Evolutionary conservation across 164 flowering plant species (phyloP), one percentile per base, ranked within the genome.

Genomic region (Buxus sempervirens): DNA sequence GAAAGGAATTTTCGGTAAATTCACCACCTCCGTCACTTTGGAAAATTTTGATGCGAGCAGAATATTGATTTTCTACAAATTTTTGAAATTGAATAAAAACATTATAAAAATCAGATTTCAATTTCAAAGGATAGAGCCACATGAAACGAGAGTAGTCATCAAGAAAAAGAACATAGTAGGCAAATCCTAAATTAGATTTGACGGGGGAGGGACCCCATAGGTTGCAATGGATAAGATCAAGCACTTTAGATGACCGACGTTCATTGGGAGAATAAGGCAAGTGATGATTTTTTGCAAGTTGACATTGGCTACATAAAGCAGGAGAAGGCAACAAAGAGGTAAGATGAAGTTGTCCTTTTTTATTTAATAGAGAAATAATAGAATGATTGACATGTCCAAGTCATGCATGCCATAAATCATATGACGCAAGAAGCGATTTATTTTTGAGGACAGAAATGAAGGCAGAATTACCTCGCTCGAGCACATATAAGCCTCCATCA

Each of bases 351-450:
- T 58, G 62, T 9, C 62, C 20, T 58, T 26, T 58, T 58, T 58
- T 58, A 58, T 58, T 26, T 27, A 58, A 58, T 14, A 58, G 20
- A 58, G 62, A 58, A 23, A 58, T 24, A 25, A 58, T 18, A 58
- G 18, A 25, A 23, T 58, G 15, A 58, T 58, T 23, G 60, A 58
- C 27, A 23, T 58, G 28, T 19, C 58, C 51, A 45, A 45, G 51
- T 45, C 51, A 1, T 10, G 51, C 51, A 45, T 45, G 51, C 51
- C 51, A 45, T 56, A 22, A 56, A 22, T 56, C 26, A 56, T 22
- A 56, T 22, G 59, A 56, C 15, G 59, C 59, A 56, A 2, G 27
- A 9, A 56, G 57, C 9, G 59, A 22, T 22, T 21, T 14, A 22
- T 56, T 56, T 7, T 22, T 23, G 8, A 56, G 59, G 27, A 22